Conservation (phyloP, 169 alveolate genomes). For the Cryptosporidium andersoni region DNA sequence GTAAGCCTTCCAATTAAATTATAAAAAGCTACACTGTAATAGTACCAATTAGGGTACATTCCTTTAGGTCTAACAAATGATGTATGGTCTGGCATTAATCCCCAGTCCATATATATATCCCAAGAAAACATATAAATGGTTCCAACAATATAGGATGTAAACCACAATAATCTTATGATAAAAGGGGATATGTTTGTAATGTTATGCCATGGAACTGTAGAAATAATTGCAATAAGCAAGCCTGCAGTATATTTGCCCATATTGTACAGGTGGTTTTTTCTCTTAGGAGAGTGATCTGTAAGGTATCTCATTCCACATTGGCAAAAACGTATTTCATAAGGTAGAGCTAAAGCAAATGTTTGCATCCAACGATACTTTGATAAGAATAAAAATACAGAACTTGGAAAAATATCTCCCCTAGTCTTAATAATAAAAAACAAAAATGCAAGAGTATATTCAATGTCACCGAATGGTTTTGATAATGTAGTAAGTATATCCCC, state of each 20-base stretch:
- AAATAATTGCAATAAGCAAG: constrained; percentile 42
- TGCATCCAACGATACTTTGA: constrained; percentile 75
- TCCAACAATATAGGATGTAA: constrained; percentile 81
- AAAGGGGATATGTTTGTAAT: constrained; percentile 68
- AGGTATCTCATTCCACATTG: constrained; percentile 83
- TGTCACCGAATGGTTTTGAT: constrained; percentile 82
- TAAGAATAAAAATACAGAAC: constrained; percentile 15
- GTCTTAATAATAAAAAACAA: constrained; percentile 68
- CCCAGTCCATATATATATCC: constrained; percentile 89
- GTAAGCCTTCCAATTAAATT: constrained; percentile 79
- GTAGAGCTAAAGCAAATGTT: constrained; percentile 81
- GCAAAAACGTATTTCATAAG: constrained; percentile 82
- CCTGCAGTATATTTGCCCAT: constrained; percentile 39
- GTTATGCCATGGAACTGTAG: constrained; percentile 68
- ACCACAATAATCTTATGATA: constrained; percentile 75
- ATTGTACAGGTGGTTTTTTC: constrained; percentile 28
- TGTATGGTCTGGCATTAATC: constrained; percentile 71
- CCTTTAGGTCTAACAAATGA: constrained; percentile 68
- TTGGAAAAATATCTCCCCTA: constrained; percentile 48
- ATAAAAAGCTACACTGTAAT: constrained; percentile 73
- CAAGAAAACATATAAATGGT: constrained; percentile 84
- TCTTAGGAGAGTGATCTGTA: constrained; percentile 52
- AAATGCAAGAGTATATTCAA: constrained; percentile 78
- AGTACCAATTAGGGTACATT: constrained; percentile 77
- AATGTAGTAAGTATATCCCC: constrained; percentile 83